These are phyloP conservation scores for Cryphonectria carpinicola DNA, from an alignment of 2,329 filamentous ascomycete species.

Conservation along the genomic window DNA sequence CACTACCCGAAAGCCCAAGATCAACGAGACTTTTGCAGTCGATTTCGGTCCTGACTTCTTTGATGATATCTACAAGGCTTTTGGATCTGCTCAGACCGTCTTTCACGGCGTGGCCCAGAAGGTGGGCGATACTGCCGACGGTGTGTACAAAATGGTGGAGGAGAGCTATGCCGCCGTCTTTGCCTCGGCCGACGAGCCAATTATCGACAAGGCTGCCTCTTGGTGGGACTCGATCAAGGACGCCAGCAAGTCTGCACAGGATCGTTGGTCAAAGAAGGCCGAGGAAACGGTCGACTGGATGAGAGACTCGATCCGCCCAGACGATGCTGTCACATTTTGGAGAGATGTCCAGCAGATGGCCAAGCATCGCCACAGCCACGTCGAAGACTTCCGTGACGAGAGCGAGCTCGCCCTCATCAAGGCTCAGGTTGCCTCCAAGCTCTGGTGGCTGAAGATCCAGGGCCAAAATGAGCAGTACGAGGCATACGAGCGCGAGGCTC, in stretches of 20 bases:
- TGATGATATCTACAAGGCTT: constrained; percentile 37
- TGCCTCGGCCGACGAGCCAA: constrained; percentile 38
- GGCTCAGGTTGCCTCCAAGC: constrained; percentile 59
- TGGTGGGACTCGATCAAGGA: constrained; percentile 38
- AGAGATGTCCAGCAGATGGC: constrained; percentile 41
- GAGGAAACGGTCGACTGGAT: constrained; percentile 34
- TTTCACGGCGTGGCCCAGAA: constrained; percentile 4
- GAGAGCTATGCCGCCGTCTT: constrained; percentile 39
- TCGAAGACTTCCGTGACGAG: constrained; percentile 45
- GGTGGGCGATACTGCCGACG: constrained; percentile 35
- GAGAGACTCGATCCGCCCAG: constrained; percentile 33
- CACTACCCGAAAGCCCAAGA: constrained; percentile 61
- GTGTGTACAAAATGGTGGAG: constrained; percentile 34
- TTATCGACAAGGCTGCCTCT: constrained; percentile 37
- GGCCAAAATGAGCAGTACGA: constrained; percentile 50
- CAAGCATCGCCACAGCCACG: constrained; percentile 30
- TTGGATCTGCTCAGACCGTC: constrained; percentile 1
- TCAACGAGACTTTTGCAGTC: constrained; percentile 64
- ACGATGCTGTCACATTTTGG: constrained; percentile 33
- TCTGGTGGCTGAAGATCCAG: constrained; percentile 60
- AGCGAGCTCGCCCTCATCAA: constrained; percentile 51
- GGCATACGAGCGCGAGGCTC: constrained; percentile 54
- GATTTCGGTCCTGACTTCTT: constrained; percentile 59
- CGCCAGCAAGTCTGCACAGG: constrained; percentile 32
- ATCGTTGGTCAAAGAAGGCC: constrained; percentile 31